These are phyloP conservation scores for Kazachstania kunashirensis DNA, from an alignment of 805 yeast species.

Conservation along the genomic window DNA sequence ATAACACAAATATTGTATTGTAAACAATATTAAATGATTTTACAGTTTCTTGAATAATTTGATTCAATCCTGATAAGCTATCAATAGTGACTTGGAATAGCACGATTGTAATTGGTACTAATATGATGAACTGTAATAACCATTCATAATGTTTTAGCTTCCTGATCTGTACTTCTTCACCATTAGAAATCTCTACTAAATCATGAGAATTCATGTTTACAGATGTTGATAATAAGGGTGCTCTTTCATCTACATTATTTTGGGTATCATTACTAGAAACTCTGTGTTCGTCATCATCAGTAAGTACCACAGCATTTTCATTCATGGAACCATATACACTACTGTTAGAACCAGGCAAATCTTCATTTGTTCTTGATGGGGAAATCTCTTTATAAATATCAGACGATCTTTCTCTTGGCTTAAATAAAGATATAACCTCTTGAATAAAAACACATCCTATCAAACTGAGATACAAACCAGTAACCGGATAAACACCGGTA, in stretches of 20 bases:
- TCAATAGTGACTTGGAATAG: slow-evolving; percentile 44
- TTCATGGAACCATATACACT: background rate
- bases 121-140: slow-evolving; percentile 59
- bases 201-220: background rate
- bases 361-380: no score
- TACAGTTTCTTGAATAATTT: slow-evolving; percentile 60
- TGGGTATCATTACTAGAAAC: background rate
- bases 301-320: no score
- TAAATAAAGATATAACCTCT: slow-evolving; percentile 2
- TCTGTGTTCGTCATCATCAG: slow-evolving; percentile 1
- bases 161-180: background rate
- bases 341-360: no score
- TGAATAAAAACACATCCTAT: slow-evolving; percentile 2
- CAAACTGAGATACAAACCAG: slow-evolving; percentile 33
- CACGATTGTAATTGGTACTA: slow-evolving; percentile 57
- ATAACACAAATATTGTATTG: slow-evolving; percentile 26
- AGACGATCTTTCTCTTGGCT: background rate
- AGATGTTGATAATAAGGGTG: slow-evolving; percentile 22
- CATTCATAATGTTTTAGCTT: slow-evolving; percentile 50
- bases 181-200: background rate
- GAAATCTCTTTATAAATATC: no score
- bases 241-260: slow-evolving; percentile 26
- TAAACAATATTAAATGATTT: slow-evolving; percentile 33
- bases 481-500: slow-evolving; percentile 43
- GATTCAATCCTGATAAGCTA: slow-evolving; percentile 40